phyloP scores from a whole-genome alignment of 306 rosid species.

The Vigna mungo region DNA sequence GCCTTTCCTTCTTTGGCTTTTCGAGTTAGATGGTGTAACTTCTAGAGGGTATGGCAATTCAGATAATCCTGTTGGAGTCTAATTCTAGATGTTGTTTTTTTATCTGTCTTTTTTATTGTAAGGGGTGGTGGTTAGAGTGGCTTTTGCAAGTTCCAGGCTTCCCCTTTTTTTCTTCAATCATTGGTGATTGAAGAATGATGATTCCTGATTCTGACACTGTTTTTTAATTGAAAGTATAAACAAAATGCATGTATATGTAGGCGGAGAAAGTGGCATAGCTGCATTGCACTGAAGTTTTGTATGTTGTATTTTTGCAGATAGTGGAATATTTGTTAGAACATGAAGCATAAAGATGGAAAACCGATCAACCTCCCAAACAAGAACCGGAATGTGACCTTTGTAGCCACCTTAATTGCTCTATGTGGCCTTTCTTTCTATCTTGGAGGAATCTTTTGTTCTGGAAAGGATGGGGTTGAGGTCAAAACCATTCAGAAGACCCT shows the following conservation, averaged over 20 bases:
- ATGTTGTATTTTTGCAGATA: conserved; percentile 55
- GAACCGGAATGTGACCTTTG: conserved; percentile 55
- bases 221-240: background rate
- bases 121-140: conserved; percentile 14
- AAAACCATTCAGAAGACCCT: conserved; percentile 44
- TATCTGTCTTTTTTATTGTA: background rate
- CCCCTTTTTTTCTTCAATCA: conserved; percentile 18
- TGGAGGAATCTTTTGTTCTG: conserved; percentile 79
- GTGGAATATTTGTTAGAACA: conserved; percentile 50
- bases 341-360: conserved; percentile 96
- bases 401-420: conserved; percentile 60
- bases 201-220: background rate
- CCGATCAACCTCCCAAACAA: conserved; percentile 63
- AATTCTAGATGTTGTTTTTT: background rate
- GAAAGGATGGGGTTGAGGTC: conserved; percentile 48
- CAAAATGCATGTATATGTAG: background rate
- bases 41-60: conserved; percentile 1
- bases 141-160: background rate
- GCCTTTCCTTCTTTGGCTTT: conserved; percentile 15
- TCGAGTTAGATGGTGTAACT: conserved; percentile 9
- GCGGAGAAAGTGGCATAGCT: conserved; percentile 23
- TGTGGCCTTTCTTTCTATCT: conserved; percentile 89
- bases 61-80: conserved; percentile 24
- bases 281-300: conserved; percentile 17
- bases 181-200: conserved; percentile 13